Percentiles rank a stretch among this genome's conserved stretches.
Evolutionary conservation across 306 rosid species (phyloP).

Genomic region (Aeschynomene evenia): DNA sequence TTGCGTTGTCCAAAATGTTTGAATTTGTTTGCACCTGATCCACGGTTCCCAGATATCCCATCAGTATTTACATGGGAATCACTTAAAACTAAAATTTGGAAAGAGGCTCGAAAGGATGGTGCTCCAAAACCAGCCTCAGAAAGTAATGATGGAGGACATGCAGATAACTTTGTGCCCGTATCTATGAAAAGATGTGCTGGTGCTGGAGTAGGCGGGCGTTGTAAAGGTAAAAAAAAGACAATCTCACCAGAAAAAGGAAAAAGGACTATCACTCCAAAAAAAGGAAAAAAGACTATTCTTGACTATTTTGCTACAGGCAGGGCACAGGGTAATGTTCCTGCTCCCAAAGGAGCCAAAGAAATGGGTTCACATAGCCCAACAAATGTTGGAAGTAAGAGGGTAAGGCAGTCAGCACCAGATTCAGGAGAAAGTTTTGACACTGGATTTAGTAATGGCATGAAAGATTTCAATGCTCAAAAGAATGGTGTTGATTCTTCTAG

Average conservation of each 20-base stretch:
- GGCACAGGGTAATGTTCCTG: conserved; percentile 32
- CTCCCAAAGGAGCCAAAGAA: conserved; percentile 35
- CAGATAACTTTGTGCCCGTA: background rate
- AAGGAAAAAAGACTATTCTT: conserved; percentile 38
- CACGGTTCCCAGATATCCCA: conserved; percentile 23
- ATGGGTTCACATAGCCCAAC: conserved; percentile 34
- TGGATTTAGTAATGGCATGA: conserved; percentile 15
- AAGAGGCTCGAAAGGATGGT: conserved; percentile 27
- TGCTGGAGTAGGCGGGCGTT: conserved; percentile 33
- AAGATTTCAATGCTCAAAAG: conserved; percentile 31
- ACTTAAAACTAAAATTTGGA: background rate
- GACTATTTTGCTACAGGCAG: conserved; percentile 18
- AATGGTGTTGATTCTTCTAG: conserved; percentile 39
- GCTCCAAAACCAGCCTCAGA: conserved; percentile 17
- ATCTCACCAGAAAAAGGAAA: too few relatives aligned
- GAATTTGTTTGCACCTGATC: conserved; percentile 46
- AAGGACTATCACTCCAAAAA: too few relatives aligned
- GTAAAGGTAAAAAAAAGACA: conserved; percentile 33
- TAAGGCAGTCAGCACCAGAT: conserved; percentile 39
- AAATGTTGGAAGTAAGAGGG: conserved; percentile 55
- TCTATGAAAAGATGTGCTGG: conserved; percentile 36
- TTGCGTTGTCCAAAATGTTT: conserved; percentile 54
- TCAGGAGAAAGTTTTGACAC: conserved; percentile 34
- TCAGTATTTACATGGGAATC: conserved; percentile 18
- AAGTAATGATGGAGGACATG: conserved; percentile 8